Conservation (phyloP, 208 protist species). For the Acanthamoeba royreba region DNA sequence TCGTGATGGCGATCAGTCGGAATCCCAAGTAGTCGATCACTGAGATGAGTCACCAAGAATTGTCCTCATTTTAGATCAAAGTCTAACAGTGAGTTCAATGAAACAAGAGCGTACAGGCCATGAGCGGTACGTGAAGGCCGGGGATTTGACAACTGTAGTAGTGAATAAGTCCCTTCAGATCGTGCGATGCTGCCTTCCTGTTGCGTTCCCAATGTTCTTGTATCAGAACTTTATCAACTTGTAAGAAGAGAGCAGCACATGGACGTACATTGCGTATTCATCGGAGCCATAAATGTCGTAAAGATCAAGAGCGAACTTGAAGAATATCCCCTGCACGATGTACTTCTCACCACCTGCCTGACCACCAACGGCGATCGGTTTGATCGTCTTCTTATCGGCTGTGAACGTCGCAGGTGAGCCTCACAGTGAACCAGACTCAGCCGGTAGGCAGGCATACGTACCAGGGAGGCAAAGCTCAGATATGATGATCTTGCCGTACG, state of each 20-base stretch:
- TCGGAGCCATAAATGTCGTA: not conserved
- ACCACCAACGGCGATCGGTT: not conserved
- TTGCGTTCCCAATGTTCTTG: too few species aligned
- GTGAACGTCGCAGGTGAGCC: not conserved
- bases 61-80: too few species aligned
- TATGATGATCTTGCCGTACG: constrained; percentile 12
- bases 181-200: not conserved
- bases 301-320: constrained; percentile 47
- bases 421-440: not conserved
- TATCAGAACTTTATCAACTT: too few species aligned
- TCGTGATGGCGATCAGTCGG: too few species aligned
- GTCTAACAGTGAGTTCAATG: too few species aligned
- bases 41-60: too few species aligned
- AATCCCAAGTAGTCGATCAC: too few species aligned
- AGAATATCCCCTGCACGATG: constrained; percentile 43
- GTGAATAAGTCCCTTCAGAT: not conserved
- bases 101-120: not conserved
- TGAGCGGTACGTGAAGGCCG: constrained; percentile 18
- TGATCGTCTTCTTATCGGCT: constrained; percentile 41
- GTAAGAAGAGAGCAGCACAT: too few species aligned
- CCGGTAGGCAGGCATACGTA: too few species aligned
- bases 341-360: constrained; percentile 19
- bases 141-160: not conserved
- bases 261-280: not conserved
- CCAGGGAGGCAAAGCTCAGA: not conserved